phyloP scores from a whole-genome alignment of 257 asterid species.

The Ligustrum vulgare region DNA sequence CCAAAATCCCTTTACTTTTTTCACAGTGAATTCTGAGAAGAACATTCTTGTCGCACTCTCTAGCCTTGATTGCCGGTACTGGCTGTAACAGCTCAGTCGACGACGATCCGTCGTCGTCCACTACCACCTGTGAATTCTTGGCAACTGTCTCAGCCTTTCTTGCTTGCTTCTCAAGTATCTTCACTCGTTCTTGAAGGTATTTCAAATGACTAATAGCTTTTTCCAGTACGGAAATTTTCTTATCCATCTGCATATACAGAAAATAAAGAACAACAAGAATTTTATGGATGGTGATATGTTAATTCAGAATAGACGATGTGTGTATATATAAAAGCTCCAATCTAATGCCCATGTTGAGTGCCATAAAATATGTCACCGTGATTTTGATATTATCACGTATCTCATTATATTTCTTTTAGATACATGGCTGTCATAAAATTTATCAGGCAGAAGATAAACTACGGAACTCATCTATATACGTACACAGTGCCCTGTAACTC shows the following conservation, averaged over 20 bases:
- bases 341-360: too few relatives aligned
- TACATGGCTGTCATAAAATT: too few relatives aligned
- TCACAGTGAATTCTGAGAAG: slow-evolving; percentile 44
- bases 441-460: too few relatives aligned
- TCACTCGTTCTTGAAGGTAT: slow-evolving; percentile 34
- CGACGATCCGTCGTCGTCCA: slow-evolving; percentile 35
- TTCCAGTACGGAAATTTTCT: slow-evolving; percentile 42
- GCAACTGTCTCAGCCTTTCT: slow-evolving; percentile 31
- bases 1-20: slow-evolving; percentile 36
- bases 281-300: not conserved
- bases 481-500: not conserved
- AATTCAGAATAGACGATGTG: not conserved
- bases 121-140: slow-evolving; percentile 33
- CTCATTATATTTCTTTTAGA: too few relatives aligned
- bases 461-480: too few relatives aligned
- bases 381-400: too few relatives aligned
- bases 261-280: not conserved
- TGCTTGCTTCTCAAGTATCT: slow-evolving; percentile 39
- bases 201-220: slow-evolving; percentile 41
- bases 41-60: slow-evolving; percentile 32
- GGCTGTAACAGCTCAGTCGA: slow-evolving; percentile 23
- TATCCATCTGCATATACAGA: slow-evolving; percentile 43
- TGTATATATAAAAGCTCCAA: too few relatives aligned
- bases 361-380: too few relatives aligned
- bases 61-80: slow-evolving; percentile 42